phyloP scores from a whole-genome alignment of 495 filamentous ascomycete species.

The Cenococcum geophilum region DNA sequence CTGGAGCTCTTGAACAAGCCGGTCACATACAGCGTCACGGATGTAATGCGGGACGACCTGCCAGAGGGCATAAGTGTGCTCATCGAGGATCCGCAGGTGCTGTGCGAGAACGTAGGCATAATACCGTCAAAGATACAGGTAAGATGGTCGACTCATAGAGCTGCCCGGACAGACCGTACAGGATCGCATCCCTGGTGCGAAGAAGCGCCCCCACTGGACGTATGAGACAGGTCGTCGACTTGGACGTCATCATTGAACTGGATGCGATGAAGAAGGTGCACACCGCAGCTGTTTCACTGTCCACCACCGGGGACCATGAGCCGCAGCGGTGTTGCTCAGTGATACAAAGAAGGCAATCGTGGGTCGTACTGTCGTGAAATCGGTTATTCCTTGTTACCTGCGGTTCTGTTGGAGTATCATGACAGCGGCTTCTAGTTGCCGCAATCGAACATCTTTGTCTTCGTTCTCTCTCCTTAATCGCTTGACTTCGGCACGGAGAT shows the following conservation, averaged over 20 bases:
- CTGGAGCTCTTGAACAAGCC: constrained; percentile 20
- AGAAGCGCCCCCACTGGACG: constrained; percentile 14
- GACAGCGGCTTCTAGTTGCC: constrained; percentile 31
- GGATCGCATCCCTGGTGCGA: constrained; percentile 11
- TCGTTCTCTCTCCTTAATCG: constrained; percentile 51
- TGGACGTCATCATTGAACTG: constrained; percentile 19
- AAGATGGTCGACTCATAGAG: constrained; percentile 12
- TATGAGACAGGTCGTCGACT: constrained; percentile 8
- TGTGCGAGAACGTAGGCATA: constrained; percentile 21
- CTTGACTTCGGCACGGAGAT: constrained; percentile 55
- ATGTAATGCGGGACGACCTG: constrained; percentile 17
- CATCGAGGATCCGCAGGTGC: constrained; percentile 17
- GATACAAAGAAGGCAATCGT: too few relatives aligned
- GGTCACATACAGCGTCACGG: constrained; percentile 17
- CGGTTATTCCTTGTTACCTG: too few relatives aligned
- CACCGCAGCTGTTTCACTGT: constrained; percentile 18
- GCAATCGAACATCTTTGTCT: constrained; percentile 30
- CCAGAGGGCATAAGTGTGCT: constrained; percentile 17
- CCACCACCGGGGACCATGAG: constrained; percentile 17
- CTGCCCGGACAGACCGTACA: constrained; percentile 8
- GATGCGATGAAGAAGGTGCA: constrained; percentile 17
- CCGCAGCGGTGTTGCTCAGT: constrained; percentile 21
- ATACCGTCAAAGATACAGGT: constrained; percentile 19
- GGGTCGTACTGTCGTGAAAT: too few relatives aligned
- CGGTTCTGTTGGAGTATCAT: too few relatives aligned